Percentiles rank a stretch among this genome's conserved stretches.
phyloP scores from a whole-genome alignment of 176 grass and related monocot genomes.

The Themeda triandra region DNA sequence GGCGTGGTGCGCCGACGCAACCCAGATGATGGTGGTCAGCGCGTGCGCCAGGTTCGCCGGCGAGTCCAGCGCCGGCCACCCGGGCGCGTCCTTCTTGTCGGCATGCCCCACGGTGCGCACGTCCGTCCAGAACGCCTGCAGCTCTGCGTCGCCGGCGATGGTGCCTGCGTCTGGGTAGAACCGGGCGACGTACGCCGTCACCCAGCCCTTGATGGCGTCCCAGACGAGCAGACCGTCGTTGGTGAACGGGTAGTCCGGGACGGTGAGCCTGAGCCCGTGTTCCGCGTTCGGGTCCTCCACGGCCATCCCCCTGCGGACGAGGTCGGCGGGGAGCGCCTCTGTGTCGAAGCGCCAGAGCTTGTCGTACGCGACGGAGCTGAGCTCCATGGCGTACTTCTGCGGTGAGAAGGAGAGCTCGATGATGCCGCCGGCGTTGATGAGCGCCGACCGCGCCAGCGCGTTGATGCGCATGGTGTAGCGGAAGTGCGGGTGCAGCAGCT shows the following conservation, averaged over 20 bases:
- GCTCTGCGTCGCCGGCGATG: slow-evolving; percentile 51
- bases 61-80: slow-evolving; percentile 66
- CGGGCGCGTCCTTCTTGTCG: slow-evolving; percentile 67
- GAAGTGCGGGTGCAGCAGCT: slow-evolving; percentile 72
- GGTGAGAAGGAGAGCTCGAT: slow-evolving; percentile 78
- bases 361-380: slow-evolving; percentile 68
- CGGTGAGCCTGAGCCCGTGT: slow-evolving; percentile 56
- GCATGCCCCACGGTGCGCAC: slow-evolving; percentile 57
- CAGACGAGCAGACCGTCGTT: slow-evolving; percentile 77
- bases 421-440: slow-evolving; percentile 66
- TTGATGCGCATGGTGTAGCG: slow-evolving; percentile 89
- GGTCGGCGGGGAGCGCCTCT: slow-evolving; percentile 72
- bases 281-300: slow-evolving; percentile 53
- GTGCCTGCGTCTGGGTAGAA: slow-evolving; percentile 44
- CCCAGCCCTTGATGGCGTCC: slow-evolving; percentile 70
- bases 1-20: slow-evolving; percentile 79
- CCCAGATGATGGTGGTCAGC: slow-evolving; percentile 85
- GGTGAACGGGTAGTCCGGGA: slow-evolving; percentile 85
- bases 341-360: slow-evolving; percentile 81
- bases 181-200: slow-evolving; percentile 52
- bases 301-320: slow-evolving; percentile 77
- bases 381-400: slow-evolving; percentile 64
- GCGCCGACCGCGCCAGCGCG: slow-evolving; percentile 45
- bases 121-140: slow-evolving; percentile 76
- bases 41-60: slow-evolving; percentile 38